These are phyloP conservation scores for Takashimella tepidaria DNA, from an alignment of 1,284 basidiomycete species.

Conservation along the genomic window DNA sequence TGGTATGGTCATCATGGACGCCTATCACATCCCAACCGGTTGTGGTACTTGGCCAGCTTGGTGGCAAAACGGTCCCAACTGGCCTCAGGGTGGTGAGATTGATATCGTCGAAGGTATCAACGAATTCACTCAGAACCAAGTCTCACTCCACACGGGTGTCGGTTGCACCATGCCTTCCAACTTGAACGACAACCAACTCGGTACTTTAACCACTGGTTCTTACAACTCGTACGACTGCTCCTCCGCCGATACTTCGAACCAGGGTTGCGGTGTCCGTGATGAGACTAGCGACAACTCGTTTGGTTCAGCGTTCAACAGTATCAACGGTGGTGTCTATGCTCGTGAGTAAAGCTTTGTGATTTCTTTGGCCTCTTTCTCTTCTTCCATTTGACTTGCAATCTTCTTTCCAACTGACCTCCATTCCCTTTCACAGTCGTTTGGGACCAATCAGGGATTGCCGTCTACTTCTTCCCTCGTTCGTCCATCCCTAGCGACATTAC, in stretches of 20 bases:
- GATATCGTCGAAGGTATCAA: slow-evolving; percentile 54
- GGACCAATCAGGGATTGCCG: slow-evolving; percentile 64
- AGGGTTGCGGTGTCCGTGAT: slow-evolving; percentile 48
- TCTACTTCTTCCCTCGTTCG: slow-evolving; percentile 72
- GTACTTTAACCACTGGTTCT: slow-evolving; percentile 52
- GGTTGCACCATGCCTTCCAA: slow-evolving; percentile 52
- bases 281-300: slow-evolving; percentile 31
- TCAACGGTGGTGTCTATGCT: slow-evolving; percentile 49
- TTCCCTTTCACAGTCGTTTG: slow-evolving; percentile 62
- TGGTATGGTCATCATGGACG: slow-evolving; percentile 71
- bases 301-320: slow-evolving; percentile 46
- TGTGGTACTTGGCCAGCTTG: slow-evolving; percentile 67
- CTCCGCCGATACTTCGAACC: slow-evolving; percentile 44
- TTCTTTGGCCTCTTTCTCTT: background rate
- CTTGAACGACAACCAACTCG: slow-evolving; percentile 54
- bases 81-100: slow-evolving; percentile 55
- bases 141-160: slow-evolving; percentile 47
- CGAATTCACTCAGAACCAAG: slow-evolving; percentile 46
- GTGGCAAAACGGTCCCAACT: slow-evolving; percentile 51
- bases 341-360: slow-evolving; percentile 23
- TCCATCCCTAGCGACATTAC: slow-evolving; percentile 69
- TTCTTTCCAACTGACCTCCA: background rate
- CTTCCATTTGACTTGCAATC: background rate
- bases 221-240: slow-evolving; percentile 45
- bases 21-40: slow-evolving; percentile 84